phyloP scores from a whole-genome alignment of 176 grass and related monocot genomes.

The Rhynchospora breviuscula region DNA sequence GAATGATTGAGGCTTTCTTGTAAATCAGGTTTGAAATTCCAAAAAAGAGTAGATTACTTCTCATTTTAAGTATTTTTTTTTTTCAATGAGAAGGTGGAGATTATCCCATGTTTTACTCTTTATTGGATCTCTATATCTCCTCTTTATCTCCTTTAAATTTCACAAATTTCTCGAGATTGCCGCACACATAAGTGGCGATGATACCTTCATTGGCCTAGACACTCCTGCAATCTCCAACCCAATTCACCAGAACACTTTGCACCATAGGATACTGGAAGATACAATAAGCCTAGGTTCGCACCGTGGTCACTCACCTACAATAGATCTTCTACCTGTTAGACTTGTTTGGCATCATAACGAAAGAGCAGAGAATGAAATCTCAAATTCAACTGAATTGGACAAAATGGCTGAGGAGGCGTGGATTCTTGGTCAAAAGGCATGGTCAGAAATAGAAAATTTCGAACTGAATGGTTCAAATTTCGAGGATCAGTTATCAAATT shows the following conservation, averaged over 20 bases:
- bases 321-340: constrained; percentile 26
- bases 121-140: constrained; percentile 51
- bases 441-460: constrained; percentile 50
- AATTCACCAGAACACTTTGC: constrained; percentile 24
- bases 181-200: constrained; percentile 37
- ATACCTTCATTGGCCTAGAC: constrained; percentile 33
- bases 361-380: constrained; percentile 39
- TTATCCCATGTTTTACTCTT: constrained; percentile 66
- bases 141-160: constrained; percentile 88
- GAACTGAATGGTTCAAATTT: constrained; percentile 40
- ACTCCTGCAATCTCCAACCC: constrained; percentile 38
- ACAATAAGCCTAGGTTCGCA: background rate
- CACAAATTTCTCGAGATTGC: constrained; percentile 78
- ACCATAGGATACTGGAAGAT: constrained; percentile 27
- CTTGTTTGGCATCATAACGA: constrained; percentile 56
- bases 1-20: background rate
- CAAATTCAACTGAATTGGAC: constrained; percentile 38
- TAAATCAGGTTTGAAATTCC: background rate
- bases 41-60: background rate
- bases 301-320: background rate
- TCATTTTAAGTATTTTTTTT: background rate
- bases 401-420: constrained; percentile 79
- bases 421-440: constrained; percentile 59
- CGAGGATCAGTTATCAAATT: constrained; percentile 19
- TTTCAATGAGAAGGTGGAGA: constrained; percentile 41